A percentile compares a stretch with the other conserved stretches of the same genome.
These are phyloP conservation scores for Pythium oligandrum DNA, from an alignment of 352 stramenopile genomes.

Conservation along the genomic window DNA sequence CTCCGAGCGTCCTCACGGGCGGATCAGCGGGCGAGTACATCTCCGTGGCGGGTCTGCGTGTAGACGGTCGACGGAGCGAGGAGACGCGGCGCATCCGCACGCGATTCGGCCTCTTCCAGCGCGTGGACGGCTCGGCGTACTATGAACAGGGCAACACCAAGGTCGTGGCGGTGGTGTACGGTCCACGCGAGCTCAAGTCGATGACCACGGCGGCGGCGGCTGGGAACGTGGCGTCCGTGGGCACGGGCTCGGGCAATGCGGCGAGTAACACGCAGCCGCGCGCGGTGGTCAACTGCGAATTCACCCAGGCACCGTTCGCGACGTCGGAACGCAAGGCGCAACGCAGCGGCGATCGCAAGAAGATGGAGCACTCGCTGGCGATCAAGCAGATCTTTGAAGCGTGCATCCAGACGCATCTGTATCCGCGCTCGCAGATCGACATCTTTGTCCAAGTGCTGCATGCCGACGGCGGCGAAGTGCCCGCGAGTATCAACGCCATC, in stretches of 20 bases:
- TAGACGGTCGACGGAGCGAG: constrained; percentile 78
- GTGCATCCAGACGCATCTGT: constrained; percentile 89
- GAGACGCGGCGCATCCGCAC: constrained; percentile 82
- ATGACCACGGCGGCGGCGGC: constrained; percentile 24
- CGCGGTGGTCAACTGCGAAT: constrained; percentile 78
- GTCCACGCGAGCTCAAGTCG: constrained; percentile 71
- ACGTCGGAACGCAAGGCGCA: constrained; percentile 81
- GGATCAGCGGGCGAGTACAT: constrained; percentile 72
- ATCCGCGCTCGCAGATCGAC: constrained; percentile 90
- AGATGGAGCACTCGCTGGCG: constrained; percentile 81
- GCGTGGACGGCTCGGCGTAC: constrained; percentile 85
- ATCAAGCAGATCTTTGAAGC: constrained; percentile 91
- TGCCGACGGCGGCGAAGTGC: constrained; percentile 84
- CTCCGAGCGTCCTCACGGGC: constrained; percentile 46
- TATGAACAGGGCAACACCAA: constrained; percentile 89
- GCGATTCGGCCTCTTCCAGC: constrained; percentile 80
- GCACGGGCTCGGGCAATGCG: constrained; percentile 53
- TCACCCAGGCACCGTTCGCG: constrained; percentile 85
- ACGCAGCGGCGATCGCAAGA: constrained; percentile 82
- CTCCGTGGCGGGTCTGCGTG: constrained; percentile 75
- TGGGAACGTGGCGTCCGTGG: constrained; percentile 39
- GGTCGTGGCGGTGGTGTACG: constrained; percentile 85
- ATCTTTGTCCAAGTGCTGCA: constrained; percentile 91
- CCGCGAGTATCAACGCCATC: constrained; percentile 88
- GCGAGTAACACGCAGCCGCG: constrained; percentile 66